Evolutionary conservation across 164 flowering plant species (phyloP).

Genomic region (Santalum album): DNA sequence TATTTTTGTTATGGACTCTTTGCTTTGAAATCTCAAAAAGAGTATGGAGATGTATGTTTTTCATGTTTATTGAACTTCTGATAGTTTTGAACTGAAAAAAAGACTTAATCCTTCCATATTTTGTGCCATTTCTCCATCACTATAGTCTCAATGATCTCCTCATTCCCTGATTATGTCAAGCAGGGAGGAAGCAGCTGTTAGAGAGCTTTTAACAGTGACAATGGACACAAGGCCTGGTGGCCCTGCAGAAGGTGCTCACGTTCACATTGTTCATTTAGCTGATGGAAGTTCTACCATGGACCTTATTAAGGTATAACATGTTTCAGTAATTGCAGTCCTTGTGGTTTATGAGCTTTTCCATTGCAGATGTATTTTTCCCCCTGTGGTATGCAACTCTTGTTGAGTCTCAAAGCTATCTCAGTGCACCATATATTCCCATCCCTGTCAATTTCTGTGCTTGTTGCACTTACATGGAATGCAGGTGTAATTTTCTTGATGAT

Average conservation of each 20-base stretch:
- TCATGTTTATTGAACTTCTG: too few relatives aligned
- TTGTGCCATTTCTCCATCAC: background rate
- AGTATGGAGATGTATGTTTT: too few relatives aligned
- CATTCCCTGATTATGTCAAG: slow-evolving; percentile 2
- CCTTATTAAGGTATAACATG: slow-evolving; percentile 56
- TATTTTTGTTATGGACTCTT: too few relatives aligned
- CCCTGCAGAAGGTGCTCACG: slow-evolving; percentile 82
- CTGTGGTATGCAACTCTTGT: too few relatives aligned
- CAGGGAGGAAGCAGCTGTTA: slow-evolving; percentile 95
- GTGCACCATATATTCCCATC: background rate
- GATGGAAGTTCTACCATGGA: slow-evolving; percentile 76
- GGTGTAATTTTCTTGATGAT: too few relatives aligned
- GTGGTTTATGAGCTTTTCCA: background rate
- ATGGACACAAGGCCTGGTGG: slow-evolving; percentile 65
- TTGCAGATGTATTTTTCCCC: background rate
- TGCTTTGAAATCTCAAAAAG: too few relatives aligned
- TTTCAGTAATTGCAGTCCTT: background rate
- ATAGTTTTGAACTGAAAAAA: too few relatives aligned
- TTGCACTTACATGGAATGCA: too few relatives aligned
- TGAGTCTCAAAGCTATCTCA: background rate
- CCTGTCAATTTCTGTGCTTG: background rate
- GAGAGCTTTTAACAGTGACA: slow-evolving; percentile 56
- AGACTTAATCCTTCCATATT: too few relatives aligned
- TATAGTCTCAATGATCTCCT: background rate
- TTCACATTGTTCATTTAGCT: slow-evolving; percentile 93